phyloP scores from a whole-genome alignment of 352 stramenopile genomes.

The Peronospora tabacina region DNA sequence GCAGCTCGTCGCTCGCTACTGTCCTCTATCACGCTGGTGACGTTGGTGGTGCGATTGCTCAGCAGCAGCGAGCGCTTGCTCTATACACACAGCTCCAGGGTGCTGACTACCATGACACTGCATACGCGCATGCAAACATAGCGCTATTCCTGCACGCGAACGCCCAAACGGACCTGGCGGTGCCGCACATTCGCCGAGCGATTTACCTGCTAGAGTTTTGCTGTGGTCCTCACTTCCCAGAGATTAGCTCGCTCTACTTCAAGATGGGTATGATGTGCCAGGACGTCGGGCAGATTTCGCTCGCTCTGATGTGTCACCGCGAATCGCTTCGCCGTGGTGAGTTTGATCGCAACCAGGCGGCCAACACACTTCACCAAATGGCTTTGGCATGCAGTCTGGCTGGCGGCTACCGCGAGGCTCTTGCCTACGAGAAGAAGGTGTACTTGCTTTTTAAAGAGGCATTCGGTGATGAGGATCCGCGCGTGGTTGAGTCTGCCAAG shows the following conservation, averaged over 20 bases:
- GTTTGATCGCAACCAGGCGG: slow-evolving; percentile 79
- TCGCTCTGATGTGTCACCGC: slow-evolving; percentile 85
- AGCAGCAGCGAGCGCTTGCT: slow-evolving; percentile 87
- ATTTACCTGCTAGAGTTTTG: slow-evolving; percentile 92
- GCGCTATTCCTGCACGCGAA: slow-evolving; percentile 88
- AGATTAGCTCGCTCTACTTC: slow-evolving; percentile 87
- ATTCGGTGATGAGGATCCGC: slow-evolving; percentile 72
- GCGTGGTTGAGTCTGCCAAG: slow-evolving; percentile 72
- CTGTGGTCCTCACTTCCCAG: slow-evolving; percentile 83
- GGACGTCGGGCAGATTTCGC: slow-evolving; percentile 76
- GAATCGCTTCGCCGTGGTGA: slow-evolving; percentile 83
- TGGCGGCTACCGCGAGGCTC: slow-evolving; percentile 76
- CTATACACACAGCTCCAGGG: slow-evolving; percentile 89
- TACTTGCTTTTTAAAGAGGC: slow-evolving; percentile 77
- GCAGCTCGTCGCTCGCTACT: slow-evolving; percentile 87
- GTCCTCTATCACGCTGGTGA: slow-evolving; percentile 91
- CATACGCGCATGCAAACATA: slow-evolving; percentile 87
- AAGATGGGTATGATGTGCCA: slow-evolving; percentile 94
- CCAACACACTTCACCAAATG: slow-evolving; percentile 86
- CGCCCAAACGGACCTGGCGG: slow-evolving; percentile 73
- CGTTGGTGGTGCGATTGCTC: slow-evolving; percentile 75
- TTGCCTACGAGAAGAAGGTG: slow-evolving; percentile 87
- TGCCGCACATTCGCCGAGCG: slow-evolving; percentile 85
- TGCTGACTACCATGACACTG: slow-evolving; percentile 89
- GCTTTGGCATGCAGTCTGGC: slow-evolving; percentile 69